Evolutionary conservation across 306 rosid genomes (phyloP).

Genomic region (Mucuna pruriens): DNA sequence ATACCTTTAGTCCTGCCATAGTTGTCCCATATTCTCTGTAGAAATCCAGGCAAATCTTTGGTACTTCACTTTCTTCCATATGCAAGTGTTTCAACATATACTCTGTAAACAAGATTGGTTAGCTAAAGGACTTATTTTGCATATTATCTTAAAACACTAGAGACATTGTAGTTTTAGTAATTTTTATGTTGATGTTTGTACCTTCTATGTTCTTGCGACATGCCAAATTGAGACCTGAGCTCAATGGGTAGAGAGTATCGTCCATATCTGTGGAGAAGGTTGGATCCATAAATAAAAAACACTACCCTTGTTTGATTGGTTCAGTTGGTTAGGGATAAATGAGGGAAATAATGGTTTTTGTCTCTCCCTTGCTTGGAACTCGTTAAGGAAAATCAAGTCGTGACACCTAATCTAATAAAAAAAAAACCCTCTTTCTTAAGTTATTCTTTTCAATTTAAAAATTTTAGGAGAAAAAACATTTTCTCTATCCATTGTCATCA

Average conservation of each 20-base stretch:
- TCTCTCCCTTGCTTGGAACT: background rate
- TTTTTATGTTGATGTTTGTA: background rate
- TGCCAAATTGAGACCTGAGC: constrained; percentile 61
- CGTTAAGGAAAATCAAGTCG: background rate
- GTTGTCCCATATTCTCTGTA: constrained; percentile 65
- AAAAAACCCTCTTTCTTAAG: background rate
- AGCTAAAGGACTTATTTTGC: background rate
- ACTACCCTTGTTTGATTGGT: background rate
- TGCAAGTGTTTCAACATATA: constrained; percentile 58
- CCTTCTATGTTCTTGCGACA: constrained; percentile 68
- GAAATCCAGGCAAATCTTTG: constrained; percentile 59
- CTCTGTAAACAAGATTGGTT: constrained; percentile 39
- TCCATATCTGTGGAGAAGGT: constrained; percentile 55
- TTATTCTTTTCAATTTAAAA: background rate
- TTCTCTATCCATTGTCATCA: no score
- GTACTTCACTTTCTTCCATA: constrained; percentile 60
- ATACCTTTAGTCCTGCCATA: constrained; percentile 70
- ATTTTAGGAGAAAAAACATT: background rate
- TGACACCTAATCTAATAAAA: background rate
- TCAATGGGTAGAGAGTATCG: constrained; percentile 67
- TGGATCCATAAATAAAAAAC: background rate
- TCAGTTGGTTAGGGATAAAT: background rate
- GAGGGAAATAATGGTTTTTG: background rate
- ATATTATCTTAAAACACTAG: background rate
- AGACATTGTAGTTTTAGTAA: background rate